Evolutionary conservation across 257 asterid genomes (phyloP).

Genomic region (Buddleja alternifolia): DNA sequence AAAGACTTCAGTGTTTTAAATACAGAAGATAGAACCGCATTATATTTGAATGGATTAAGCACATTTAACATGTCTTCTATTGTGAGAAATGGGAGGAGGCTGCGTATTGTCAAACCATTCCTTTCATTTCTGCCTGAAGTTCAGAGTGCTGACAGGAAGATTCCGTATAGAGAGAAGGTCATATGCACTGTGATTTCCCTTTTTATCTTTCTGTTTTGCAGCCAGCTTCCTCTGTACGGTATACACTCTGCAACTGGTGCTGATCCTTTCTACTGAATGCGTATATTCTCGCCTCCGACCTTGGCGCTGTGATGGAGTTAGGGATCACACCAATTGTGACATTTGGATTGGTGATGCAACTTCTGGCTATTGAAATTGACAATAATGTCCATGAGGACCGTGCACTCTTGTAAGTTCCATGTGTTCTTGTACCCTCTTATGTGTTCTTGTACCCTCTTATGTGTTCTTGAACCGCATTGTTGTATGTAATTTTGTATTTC

Average conservation of each 20-base stretch:
- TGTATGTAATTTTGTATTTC: background rate
- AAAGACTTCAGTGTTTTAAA: background rate
- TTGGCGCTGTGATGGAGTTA: slow-evolving; percentile 80
- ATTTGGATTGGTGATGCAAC: slow-evolving; percentile 71
- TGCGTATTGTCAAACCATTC: slow-evolving; percentile 75
- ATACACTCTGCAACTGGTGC: slow-evolving; percentile 76
- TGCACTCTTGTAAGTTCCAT: slow-evolving; percentile 62
- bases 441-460: no score
- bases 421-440: no score
- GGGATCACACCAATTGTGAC: slow-evolving; percentile 80
- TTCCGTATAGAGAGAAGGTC: slow-evolving; percentile 71
- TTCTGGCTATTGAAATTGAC: slow-evolving; percentile 72
- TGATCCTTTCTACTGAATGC: slow-evolving; percentile 82
- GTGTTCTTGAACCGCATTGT: background rate
- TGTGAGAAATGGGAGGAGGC: slow-evolving; percentile 64
- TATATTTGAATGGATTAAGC: background rate
- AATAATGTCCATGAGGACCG: slow-evolving; percentile 79
- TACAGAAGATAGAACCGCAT: background rate
- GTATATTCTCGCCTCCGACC: slow-evolving; percentile 72
- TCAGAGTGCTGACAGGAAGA: slow-evolving; percentile 70
- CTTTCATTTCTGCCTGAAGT: slow-evolving; percentile 71
- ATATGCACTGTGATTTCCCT: slow-evolving; percentile 63
- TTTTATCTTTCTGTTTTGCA: slow-evolving; percentile 64
- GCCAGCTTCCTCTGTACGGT: slow-evolving; percentile 78
- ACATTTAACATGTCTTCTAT: background rate